Percentiles rank a stretch among this genome's conserved stretches.
Conservation (phyloP, 345 rosid genomes). For the Viola odorata region DNA sequence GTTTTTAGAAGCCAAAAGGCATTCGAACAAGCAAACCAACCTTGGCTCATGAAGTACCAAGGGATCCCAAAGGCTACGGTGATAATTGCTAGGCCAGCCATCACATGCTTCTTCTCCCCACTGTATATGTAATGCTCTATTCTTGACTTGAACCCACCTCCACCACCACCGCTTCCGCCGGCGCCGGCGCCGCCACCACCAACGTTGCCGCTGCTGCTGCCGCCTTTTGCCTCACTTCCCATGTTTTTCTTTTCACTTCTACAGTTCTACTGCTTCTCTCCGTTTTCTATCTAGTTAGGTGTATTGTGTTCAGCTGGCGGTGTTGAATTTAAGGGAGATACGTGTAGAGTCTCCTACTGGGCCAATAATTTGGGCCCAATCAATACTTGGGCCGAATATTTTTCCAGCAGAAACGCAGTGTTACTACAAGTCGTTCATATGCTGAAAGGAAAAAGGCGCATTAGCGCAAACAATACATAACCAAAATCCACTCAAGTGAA, state of each 20-base stretch:
- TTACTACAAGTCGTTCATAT: too few relatives aligned
- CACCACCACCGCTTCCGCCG: slow-evolving; percentile 15
- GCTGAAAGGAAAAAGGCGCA: too few relatives aligned
- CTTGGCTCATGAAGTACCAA: slow-evolving; percentile 81
- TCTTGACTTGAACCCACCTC: slow-evolving; percentile 53
- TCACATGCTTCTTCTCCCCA: slow-evolving; percentile 84
- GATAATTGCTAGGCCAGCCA: slow-evolving; percentile 61
- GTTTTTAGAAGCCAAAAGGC: not conserved
- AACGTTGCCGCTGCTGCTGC: slow-evolving; percentile 14
- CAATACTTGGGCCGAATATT: too few relatives aligned
- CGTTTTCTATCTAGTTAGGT: not conserved
- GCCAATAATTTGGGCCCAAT: too few relatives aligned
- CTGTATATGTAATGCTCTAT: slow-evolving; percentile 64
- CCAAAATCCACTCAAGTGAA: too few relatives aligned
- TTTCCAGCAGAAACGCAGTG: too few relatives aligned
- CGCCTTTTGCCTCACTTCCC: slow-evolving; percentile 39
- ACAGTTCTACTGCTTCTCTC: too few relatives aligned
- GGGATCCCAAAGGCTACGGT: slow-evolving; percentile 61
- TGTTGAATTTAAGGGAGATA: too few relatives aligned
- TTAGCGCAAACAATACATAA: too few relatives aligned
- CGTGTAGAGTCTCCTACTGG: too few relatives aligned
- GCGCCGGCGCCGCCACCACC: slow-evolving; percentile 5
- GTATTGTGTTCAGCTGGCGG: too few relatives aligned
- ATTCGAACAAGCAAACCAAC: slow-evolving; percentile 26
- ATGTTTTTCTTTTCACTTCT: slow-evolving; percentile 21